These are phyloP conservation scores for Ilex aquifolium DNA, from an alignment of 257 asterid species.

Conservation along the genomic window DNA sequence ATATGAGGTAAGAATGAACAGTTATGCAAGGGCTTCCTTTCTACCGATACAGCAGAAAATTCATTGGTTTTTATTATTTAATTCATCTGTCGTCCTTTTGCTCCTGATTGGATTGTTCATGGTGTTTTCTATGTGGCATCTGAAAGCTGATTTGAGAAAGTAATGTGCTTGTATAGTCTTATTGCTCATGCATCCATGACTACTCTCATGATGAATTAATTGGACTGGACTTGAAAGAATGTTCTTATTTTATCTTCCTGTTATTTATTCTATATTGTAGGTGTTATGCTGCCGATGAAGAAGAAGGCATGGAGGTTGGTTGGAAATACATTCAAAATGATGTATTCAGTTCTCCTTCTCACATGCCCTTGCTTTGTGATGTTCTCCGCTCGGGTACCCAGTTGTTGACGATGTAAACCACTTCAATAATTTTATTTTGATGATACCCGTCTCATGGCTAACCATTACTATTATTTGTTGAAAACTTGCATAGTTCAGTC, in stretches of 20 bases:
- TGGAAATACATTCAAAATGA: slow-evolving; percentile 74
- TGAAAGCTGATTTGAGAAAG: slow-evolving; percentile 75
- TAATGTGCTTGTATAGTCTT: slow-evolving; percentile 31
- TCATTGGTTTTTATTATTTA: slow-evolving; percentile 67
- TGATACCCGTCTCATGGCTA: background rate
- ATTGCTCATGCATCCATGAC: slow-evolving; percentile 6
- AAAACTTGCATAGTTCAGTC: background rate
- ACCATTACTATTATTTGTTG: background rate
- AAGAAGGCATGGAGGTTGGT: slow-evolving; percentile 79
- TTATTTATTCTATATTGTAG: slow-evolving; percentile 31
- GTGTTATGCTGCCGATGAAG: slow-evolving; percentile 64
- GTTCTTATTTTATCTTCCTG: slow-evolving; percentile 8
- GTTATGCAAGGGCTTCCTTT: slow-evolving; percentile 53
- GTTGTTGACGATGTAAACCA: slow-evolving; percentile 56
- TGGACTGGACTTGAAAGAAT: slow-evolving; percentile 4
- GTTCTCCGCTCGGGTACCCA: slow-evolving; percentile 77
- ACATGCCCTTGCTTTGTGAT: slow-evolving; percentile 60
- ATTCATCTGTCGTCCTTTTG: slow-evolving; percentile 47
- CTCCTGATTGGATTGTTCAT: slow-evolving; percentile 61
- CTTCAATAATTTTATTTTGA: slow-evolving; percentile 2
- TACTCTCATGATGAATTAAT: slow-evolving; percentile 7
- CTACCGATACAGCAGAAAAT: slow-evolving; percentile 45
- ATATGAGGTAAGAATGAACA: slow-evolving; percentile 27
- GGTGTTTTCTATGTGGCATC: slow-evolving; percentile 48
- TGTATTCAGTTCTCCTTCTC: slow-evolving; percentile 59